Evolutionary conservation across 2,329 filamentous ascomycete species (phyloP), one percentile per base, ranked within the genome.

Genomic region (Graphium sp.): DNA sequence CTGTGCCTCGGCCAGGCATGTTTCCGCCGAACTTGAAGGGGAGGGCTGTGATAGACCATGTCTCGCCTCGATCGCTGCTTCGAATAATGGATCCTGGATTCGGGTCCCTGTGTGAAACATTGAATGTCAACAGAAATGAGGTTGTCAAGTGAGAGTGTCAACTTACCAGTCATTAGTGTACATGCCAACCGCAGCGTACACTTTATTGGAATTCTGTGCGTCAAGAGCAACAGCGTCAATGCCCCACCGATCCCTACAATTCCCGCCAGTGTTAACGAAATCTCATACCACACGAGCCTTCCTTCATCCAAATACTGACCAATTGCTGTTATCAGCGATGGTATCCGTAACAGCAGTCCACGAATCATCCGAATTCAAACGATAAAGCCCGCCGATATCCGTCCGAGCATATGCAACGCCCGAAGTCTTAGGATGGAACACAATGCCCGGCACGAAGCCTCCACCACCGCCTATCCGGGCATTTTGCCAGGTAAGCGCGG

Each of bases 1-100:
- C 67, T 44, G 60, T 62, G 6, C 67, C 67, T 17, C 67, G 58
- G 2, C 67, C 67, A 6, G 66, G 66, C 64, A 70, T 71, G 40
- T 72, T 72, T 1, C 66, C 66, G 6, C 66, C 66, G 25, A 69
- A 62, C 41, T 72, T 72, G 50, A 72, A 72, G 3, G 62, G 53
- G 1, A 72, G 50, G 5, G 49, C 46, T 0, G 60, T 57, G 13
- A 53, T 48, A 2, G 48, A 39, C 60, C 63, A 72, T 1, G 65
- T 68, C 4, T 44, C 46, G 2, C 67, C 67, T 37, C 56, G 51
- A 37, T 73, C 63, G 7, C 53, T 59, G 7, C 62, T 68, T 17
- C 58, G 55, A 18, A 67, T 55, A 21, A 72, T 67, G 6, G 60
- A 51, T 6, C 65, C 66, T 5, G 58, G 53, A 31, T 60, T 64